Conservation (phyloP, 192 early-diverging fungal genomes). For the Kickxella alabastrina region DNA sequence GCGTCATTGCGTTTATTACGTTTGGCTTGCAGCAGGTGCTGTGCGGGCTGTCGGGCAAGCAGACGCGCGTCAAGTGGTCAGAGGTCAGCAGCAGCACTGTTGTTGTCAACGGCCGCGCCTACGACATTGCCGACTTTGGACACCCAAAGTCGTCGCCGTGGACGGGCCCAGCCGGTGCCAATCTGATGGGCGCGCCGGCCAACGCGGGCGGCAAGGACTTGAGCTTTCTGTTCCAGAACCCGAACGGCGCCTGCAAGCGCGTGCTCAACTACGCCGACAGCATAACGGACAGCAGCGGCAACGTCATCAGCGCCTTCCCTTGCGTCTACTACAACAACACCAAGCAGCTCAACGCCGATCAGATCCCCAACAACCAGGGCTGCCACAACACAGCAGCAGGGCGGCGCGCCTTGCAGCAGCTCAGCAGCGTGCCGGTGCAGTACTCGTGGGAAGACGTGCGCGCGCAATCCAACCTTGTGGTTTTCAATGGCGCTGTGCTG, state of each 20-base stretch:
- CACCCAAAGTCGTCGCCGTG: slow-evolving; percentile 51
- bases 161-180: slow-evolving; percentile 42
- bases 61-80: slow-evolving; percentile 51
- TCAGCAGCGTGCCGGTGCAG: slow-evolving; percentile 54
- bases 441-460: slow-evolving; percentile 67
- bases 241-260: slow-evolving; percentile 64
- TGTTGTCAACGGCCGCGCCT: slow-evolving; percentile 62
- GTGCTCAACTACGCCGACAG: slow-evolving; percentile 38
- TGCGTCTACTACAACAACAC: slow-evolving; percentile 60
- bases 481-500: slow-evolving; percentile 74
- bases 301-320: slow-evolving; percentile 65
- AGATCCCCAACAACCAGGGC: slow-evolving; percentile 53
- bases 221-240: slow-evolving; percentile 74
- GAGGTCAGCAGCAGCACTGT: slow-evolving; percentile 55
- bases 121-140: slow-evolving; percentile 57
- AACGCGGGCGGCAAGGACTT: slow-evolving; percentile 67
- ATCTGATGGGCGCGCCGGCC: slow-evolving; percentile 55
- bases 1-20: slow-evolving; percentile 74
- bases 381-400: slow-evolving; percentile 59
- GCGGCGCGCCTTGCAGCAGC: slow-evolving; percentile 40
- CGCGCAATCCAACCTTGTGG: slow-evolving; percentile 58
- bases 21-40: slow-evolving; percentile 74
- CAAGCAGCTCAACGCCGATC: slow-evolving; percentile 35
- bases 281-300: slow-evolving; percentile 25
- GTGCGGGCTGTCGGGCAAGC: slow-evolving; percentile 50